These are phyloP conservation scores for Talaromyces borbonicus DNA, from an alignment of 495 filamentous ascomycete genomes.

Conservation along the genomic window DNA sequence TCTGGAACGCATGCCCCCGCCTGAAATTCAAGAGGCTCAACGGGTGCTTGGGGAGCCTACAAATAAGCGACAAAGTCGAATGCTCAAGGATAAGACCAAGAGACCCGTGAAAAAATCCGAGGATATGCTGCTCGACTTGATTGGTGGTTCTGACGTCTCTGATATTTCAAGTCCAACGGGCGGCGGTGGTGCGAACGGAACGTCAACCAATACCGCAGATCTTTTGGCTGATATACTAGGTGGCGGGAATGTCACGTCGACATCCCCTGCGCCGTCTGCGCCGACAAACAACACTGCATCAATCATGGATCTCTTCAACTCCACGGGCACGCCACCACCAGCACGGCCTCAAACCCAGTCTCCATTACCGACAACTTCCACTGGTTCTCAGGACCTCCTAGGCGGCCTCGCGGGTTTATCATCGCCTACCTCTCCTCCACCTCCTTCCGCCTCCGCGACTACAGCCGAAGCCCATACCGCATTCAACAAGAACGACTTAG, in stretches of 20 bases:
- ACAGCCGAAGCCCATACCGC: constrained; percentile 40
- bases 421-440: constrained; percentile 30
- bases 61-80: constrained; percentile 67
- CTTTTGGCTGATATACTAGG: constrained; percentile 76
- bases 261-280: constrained; percentile 40
- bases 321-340: constrained; percentile 32
- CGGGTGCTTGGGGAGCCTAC: constrained; percentile 74
- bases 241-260: constrained; percentile 37
- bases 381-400: constrained; percentile 41
- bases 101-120: constrained; percentile 67
- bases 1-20: constrained; percentile 92
- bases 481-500: constrained; percentile 78
- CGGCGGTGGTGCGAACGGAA: constrained; percentile 52
- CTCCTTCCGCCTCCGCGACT: constrained; percentile 28
- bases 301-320: constrained; percentile 77
- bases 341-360: constrained; percentile 9
- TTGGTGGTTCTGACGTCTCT: constrained; percentile 68
- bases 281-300: constrained; percentile 50
- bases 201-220: constrained; percentile 65
- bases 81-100: constrained; percentile 65
- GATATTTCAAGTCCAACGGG: constrained; percentile 28
- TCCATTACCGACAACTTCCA: constrained; percentile 20
- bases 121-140: constrained; percentile 84
- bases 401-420: constrained; percentile 32
- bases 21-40: constrained; percentile 90